Evolutionary conservation across 805 yeast genomes (phyloP).

Genomic region (Pichia californica): DNA sequence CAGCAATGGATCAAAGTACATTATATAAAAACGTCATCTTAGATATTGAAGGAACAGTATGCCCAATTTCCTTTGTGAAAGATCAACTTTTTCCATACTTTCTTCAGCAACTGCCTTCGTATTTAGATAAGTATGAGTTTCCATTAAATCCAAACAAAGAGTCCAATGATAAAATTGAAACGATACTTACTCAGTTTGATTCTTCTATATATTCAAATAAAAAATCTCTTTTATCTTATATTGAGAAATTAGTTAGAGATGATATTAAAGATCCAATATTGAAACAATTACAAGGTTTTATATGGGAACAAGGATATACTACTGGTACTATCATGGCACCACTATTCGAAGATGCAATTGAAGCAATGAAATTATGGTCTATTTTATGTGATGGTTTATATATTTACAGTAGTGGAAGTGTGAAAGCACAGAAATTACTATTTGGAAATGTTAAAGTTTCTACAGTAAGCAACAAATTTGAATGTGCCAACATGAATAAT

Average conservation of each 20-base stretch:
- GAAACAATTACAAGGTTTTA: conserved; percentile 74
- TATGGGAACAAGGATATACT: conserved; percentile 78
- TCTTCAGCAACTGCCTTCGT: conserved; percentile 38
- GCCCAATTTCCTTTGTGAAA: conserved; percentile 86
- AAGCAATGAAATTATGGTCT: conserved; percentile 42
- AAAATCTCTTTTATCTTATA: conserved; percentile 37
- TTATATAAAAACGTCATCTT: conserved; percentile 35
- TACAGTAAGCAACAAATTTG: conserved; percentile 20
- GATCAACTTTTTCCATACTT: conserved; percentile 76
- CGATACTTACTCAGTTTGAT: conserved; percentile 43
- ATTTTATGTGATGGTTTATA: conserved; percentile 34
- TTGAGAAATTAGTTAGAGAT: conserved; percentile 46
- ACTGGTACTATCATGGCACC: conserved; percentile 76
- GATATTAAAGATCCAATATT: conserved; percentile 76
- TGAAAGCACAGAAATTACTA: conserved; percentile 76
- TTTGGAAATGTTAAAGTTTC: conserved; percentile 52
- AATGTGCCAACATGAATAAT: conserved; percentile 44
- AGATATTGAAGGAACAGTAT: conserved; percentile 90
- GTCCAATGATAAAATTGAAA: conserved; percentile 23
- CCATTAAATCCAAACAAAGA: conserved; percentile 25
- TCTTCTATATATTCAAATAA: conserved; percentile 22
- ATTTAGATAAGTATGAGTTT: conserved; percentile 28
- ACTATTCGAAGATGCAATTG: conserved; percentile 64
- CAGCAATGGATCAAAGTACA: conserved; percentile 14
- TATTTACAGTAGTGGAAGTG: conserved; percentile 87